Percentiles rank a stretch among this genome's conserved stretches.
These are phyloP conservation scores for Monascus purpureus DNA, from an alignment of 495 filamentous ascomycete genomes.

Conservation along the genomic window DNA sequence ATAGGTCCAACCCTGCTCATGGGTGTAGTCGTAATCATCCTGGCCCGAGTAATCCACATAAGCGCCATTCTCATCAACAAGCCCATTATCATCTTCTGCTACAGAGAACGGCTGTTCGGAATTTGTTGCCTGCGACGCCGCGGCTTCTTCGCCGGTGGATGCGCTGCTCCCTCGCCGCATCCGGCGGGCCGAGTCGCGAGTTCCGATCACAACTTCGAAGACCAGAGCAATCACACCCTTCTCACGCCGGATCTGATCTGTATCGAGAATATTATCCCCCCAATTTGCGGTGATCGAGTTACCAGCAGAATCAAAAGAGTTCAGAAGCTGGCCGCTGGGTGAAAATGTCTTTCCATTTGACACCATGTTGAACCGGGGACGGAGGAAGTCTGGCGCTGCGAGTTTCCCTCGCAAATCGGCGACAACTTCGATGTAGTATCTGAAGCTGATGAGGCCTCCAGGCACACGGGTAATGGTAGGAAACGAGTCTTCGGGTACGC, in stretches of 20 bases:
- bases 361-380: constrained; percentile 43
- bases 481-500: constrained; percentile 81
- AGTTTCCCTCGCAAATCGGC: constrained; percentile 84
- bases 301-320: constrained; percentile 23
- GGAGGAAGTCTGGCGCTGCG: constrained; percentile 47
- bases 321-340: constrained; percentile 34
- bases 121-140: constrained; percentile 5
- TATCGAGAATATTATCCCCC: constrained; percentile 75
- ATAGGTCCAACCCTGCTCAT: constrained; percentile 13
- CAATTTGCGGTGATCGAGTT: constrained; percentile 35
- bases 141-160: constrained; percentile 13
- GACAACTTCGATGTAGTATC: constrained; percentile 84
- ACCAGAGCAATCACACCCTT: constrained; percentile 74
- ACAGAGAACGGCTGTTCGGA: constrained; percentile 1
- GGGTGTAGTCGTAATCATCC: constrained; percentile 23
- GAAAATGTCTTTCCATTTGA: constrained; percentile 31
- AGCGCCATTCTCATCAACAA: constrained; percentile 13
- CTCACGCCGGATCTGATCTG: constrained; percentile 68
- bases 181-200: constrained; percentile 56
- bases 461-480: constrained; percentile 84
- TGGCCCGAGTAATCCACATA: constrained; percentile 17
- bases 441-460: constrained; percentile 83
- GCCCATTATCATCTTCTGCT: constrained; percentile 16
- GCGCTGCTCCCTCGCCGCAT: constrained; percentile 28
- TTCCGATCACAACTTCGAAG: constrained; percentile 83